Evolutionary conservation across 2,329 filamentous ascomycete species (phyloP), one percentile per base, ranked within the genome.

Genomic region (Xylariales sp.): DNA sequence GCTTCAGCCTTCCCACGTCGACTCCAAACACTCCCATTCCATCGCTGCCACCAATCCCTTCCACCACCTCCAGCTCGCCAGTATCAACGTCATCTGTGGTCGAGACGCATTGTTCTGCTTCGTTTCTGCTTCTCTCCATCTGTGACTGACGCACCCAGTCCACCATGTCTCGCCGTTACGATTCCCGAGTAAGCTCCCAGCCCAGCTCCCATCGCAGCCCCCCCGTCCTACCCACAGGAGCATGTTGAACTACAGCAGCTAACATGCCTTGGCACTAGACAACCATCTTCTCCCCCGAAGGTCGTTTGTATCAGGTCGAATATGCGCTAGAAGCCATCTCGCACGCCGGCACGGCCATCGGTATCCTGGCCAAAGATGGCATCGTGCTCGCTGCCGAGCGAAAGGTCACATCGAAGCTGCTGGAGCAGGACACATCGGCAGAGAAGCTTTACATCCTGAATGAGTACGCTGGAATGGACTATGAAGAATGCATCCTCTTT

Each of bases 371-470:
- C 50, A 90, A 94, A 67, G 93, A 98, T 79, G 93, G 93, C 56
- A 98, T 98, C 59, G 93, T 98, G 44, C 81, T 98, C 40, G 93
- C 94, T 40, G 93, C 94, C 30, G 93, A 98, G 78, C 82, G 93
- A 63, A 98, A 98, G 74, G 93, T 98, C 56, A 98, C 93, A 45
- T 97, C 93, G 69, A 98, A 98, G 81, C 76, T 98, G 61, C 70
- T 98, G 60, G 93, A 98, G 76, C 94, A 98, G 72, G 93, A 98
- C 70, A 98, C 94, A 48, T 97, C 93, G 39, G 94, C 93, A 35
- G 93, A 98, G 83, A 98, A 98, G 82, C 88, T 98, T 53, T 98
- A 98, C 69, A 96, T 95, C 57, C 73, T 98, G 56, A 98, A 98
- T 56, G 93, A 98, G 91, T 96, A 74, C 46, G 85, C 57, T 20